These are phyloP conservation scores for Pyrus bretschneideri DNA, from an alignment of 306 rosid species.

Conservation along the genomic window DNA sequence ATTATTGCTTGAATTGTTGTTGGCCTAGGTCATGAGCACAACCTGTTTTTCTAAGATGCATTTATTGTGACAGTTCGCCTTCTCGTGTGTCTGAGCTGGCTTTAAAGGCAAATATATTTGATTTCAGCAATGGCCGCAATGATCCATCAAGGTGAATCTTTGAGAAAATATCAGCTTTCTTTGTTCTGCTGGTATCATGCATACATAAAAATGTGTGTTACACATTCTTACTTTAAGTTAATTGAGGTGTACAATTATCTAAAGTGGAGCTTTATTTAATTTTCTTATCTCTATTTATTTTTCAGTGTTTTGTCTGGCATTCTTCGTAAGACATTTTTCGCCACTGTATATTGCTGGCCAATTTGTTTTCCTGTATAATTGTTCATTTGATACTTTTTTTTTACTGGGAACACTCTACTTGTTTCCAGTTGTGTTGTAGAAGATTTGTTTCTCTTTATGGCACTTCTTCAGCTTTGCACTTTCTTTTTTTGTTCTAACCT, in stretches of 20 bases:
- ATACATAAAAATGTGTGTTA: not conserved
- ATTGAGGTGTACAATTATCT: not conserved
- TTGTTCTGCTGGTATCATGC: not conserved
- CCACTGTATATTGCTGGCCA: not conserved
- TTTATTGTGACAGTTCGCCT: conserved; percentile 55
- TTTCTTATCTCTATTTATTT: not conserved
- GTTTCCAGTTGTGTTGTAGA: not conserved
- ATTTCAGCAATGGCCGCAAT: conserved; percentile 34
- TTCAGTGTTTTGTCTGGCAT: not conserved
- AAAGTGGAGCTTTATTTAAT: not conserved
- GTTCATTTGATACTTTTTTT: not conserved
- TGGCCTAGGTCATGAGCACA: not conserved
- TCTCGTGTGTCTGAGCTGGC: conserved; percentile 52
- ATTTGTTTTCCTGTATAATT: not conserved
- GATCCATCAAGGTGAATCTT: conserved; percentile 54
- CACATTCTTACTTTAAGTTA: not conserved
- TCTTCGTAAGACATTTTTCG: not conserved
- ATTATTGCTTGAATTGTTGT: not conserved
- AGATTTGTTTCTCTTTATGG: not conserved
- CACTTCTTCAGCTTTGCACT: not conserved
- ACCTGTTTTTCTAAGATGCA: not conserved
- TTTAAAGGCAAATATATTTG: conserved; percentile 69
- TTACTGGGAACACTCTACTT: not conserved
- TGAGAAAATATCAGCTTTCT: not conserved
- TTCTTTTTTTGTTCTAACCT: conserved; percentile 4